Percentiles rank a stretch among this genome's conserved stretches.
phyloP scores from a whole-genome alignment of 352 stramenopile genomes.

The Pythium myriotylum region DNA sequence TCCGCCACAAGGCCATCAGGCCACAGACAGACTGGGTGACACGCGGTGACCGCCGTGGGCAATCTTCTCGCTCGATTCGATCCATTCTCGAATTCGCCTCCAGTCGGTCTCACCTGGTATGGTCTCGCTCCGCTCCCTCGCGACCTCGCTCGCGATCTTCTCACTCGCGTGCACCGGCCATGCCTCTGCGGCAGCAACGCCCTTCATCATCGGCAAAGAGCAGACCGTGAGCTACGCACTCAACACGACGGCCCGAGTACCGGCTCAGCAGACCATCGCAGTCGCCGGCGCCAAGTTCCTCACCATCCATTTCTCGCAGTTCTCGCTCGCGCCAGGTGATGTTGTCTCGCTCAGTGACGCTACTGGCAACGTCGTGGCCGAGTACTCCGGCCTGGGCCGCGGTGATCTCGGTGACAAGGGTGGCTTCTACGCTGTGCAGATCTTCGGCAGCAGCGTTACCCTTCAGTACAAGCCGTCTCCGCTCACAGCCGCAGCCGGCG shows the following conservation, averaged over 20 bases:
- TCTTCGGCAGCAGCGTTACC: slow-evolving; percentile 30
- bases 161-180: neutral
- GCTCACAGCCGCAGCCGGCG: neutral
- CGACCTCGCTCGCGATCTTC: slow-evolving; percentile 7
- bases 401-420: slow-evolving; percentile 30
- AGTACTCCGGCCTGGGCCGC: slow-evolving; percentile 35
- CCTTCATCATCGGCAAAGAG: slow-evolving; percentile 31
- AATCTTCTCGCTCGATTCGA: neutral
- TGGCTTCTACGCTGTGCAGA: slow-evolving; percentile 40
- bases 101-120: neutral
- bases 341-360: slow-evolving; percentile 30
- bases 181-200: slow-evolving; percentile 3
- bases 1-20: too few species aligned
- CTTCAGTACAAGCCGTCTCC: slow-evolving; percentile 33
- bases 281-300: slow-evolving; percentile 37
- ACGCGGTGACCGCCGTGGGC: too few species aligned
- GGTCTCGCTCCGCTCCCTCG: slow-evolving; percentile 6
- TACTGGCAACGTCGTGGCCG: slow-evolving; percentile 20
- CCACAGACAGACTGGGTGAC: too few species aligned
- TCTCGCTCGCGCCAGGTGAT: slow-evolving; percentile 38
- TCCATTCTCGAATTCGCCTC: slow-evolving; percentile 2
- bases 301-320: slow-evolving; percentile 43
- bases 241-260: slow-evolving; percentile 27
- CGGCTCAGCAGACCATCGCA: slow-evolving; percentile 25
- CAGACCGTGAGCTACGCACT: slow-evolving; percentile 25